A percentile compares a stretch with the other conserved stretches of the same genome.
Conservation (phyloP, 345 rosid species). For the Camelina sativa region DNA sequence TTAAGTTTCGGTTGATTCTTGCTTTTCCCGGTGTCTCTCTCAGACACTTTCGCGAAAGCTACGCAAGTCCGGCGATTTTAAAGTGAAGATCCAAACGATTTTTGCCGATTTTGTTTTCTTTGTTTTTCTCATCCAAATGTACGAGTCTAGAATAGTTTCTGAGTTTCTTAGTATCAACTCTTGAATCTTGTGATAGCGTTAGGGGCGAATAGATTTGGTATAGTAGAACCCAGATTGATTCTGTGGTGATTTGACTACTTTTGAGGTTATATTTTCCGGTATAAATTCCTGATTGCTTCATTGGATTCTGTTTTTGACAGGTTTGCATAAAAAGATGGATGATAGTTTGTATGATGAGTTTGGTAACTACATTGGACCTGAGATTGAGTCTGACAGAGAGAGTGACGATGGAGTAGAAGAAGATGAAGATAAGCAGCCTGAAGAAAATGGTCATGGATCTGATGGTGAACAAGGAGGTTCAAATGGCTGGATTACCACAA, state of each 20-base stretch:
- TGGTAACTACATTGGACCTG: conserved; percentile 98
- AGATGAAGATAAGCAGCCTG: conserved; percentile 59
- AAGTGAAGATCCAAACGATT: not conserved
- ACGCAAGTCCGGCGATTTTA: not conserved
- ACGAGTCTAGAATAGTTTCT: not conserved
- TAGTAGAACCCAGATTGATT: not conserved
- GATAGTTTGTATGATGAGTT: conserved; percentile 97
- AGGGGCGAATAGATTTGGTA: conserved; percentile 4
- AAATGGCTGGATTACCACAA: conserved; percentile 84
- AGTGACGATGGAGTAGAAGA: conserved; percentile 77
- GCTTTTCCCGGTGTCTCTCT: not conserved
- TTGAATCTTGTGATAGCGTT: not conserved
- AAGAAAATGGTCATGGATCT: conserved; percentile 49
- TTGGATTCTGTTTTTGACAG: conserved; percentile 19
- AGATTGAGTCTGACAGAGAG: conserved; percentile 88
- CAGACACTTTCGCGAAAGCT: not conserved
- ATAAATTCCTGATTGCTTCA: conserved; percentile 7
- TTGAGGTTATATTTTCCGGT: not conserved
- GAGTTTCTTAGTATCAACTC: not conserved
- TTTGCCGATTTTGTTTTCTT: not conserved
- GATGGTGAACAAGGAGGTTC: conserved; percentile 68
- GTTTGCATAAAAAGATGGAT: conserved; percentile 59
- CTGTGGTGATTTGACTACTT: not conserved
- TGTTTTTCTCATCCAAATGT: not conserved
- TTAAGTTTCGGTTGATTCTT: not conserved